phyloP scores from a whole-genome alignment of 352 stramenopile species.

The Achlya hypogyna region DNA sequence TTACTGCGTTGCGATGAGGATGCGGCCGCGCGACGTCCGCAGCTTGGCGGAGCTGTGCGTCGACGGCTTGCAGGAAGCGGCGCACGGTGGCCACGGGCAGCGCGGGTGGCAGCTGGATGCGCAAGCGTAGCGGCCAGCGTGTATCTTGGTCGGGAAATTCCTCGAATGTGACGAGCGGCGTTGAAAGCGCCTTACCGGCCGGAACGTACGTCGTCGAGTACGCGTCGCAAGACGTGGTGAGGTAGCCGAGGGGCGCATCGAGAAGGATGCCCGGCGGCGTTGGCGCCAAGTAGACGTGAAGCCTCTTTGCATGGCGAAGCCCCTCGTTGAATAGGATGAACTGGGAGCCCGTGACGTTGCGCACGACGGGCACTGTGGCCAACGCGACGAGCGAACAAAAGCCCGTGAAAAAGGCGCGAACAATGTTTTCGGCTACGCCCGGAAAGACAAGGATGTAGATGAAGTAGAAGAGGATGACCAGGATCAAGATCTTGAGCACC shows the following conservation, averaged over 20 bases:
- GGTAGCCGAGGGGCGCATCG: conserved; percentile 10
- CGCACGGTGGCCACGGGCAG: neutral
- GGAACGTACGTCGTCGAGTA: conserved; percentile 17
- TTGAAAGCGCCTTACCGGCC: neutral
- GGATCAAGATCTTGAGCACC: conserved; percentile 17
- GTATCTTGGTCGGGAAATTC: neutral
- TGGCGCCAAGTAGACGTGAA: neutral
- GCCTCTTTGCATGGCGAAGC: neutral
- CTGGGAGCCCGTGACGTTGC: conserved; percentile 17
- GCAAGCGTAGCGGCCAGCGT: conserved; percentile 8
- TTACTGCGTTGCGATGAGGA: neutral
- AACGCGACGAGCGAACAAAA: conserved; percentile 9
- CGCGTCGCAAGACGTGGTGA: conserved; percentile 9
- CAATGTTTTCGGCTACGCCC: conserved; percentile 14
- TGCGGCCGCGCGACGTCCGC: neutral
- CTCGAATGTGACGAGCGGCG: conserved; percentile 11
- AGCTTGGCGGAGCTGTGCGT: neutral
- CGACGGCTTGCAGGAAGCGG: conserved; percentile 9
- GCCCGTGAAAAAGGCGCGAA: conserved; percentile 18
- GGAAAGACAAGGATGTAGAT: conserved; percentile 19
- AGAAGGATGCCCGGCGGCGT: neutral
- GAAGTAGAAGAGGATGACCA: conserved; percentile 16
- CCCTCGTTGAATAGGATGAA: conserved; percentile 12
- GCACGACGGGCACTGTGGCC: conserved; percentile 7
- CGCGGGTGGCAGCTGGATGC: neutral